Base-by-base conservation (phyloP, 2,329 filamentous ascomycete genomes). In the Diplodia seriata region DNA sequence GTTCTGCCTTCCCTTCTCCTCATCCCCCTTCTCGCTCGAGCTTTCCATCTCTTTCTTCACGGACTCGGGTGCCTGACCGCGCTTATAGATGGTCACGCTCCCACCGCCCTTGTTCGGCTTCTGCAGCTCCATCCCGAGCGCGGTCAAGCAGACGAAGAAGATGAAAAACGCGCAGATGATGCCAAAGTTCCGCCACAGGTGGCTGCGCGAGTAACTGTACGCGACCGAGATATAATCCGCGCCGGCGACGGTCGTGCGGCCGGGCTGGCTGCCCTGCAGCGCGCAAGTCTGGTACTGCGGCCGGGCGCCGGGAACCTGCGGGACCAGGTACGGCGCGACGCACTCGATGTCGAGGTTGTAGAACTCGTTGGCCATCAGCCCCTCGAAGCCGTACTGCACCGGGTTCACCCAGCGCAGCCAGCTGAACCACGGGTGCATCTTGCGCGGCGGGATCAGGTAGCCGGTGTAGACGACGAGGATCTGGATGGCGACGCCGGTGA, bases 341-440 rank as follows among this genome's bases (percentile, higher is more conserved):
- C 88, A 90, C 68, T 83, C 73, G 33, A 90, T 82, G 1, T 84
- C 76, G 1, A 88, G 77, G 36, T 78, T 79, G 70, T 90, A 83
- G 68, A 93, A 92, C 74, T 93, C 90, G 72, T 93, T 93, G 0
- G 88, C 82, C 73, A 92, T 82, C 0, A 93, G 76, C 0, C 85
- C 85, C 70, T 92, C 88, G 68, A 92, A 93, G 0, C 83, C 88
- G 68, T 92, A 92, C 0, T 90, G 86, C 3, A 93, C 79, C 0
- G 90, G 90, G 70, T 82, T 81, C 70, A 82, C 76, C 76, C 79
- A 81, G 9, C 75, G 69, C 14, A 81, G 69, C 79, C 79, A 81
- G 5, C 71, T 74, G 49, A 80, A 80, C 78, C 78, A 80, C 0
- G 77, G 77, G 67, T 78, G 76, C 79, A 80, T 80, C 70, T 79